phyloP scores from a whole-genome alignment of 805 yeast species.

The Sugiyamaella valdiviana region DNA sequence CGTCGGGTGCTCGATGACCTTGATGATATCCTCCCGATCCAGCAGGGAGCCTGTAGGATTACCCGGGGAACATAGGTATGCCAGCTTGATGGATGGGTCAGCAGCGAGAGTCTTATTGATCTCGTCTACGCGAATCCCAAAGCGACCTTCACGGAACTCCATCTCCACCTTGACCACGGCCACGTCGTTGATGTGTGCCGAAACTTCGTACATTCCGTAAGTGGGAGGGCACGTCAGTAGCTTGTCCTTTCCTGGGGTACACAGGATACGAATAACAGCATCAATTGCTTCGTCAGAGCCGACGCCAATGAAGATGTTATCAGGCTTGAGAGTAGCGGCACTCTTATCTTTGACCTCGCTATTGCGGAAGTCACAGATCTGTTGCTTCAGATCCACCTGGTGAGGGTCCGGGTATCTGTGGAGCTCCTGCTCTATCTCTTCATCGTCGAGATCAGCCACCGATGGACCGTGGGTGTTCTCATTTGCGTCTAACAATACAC shows the following conservation, averaged over 20 bases:
- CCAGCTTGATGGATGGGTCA: constrained; percentile 63
- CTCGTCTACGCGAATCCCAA: constrained; percentile 53
- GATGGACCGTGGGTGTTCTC: constrained; percentile 94
- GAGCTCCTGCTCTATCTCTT: constrained; percentile 51
- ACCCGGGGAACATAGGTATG: constrained; percentile 91
- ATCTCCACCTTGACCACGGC: constrained; percentile 70
- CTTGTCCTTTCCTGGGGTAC: constrained; percentile 78
- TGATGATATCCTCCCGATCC: constrained; percentile 42
- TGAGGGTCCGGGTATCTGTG: constrained; percentile 98
- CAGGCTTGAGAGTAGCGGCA: constrained; percentile 41
- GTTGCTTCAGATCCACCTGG: constrained; percentile 67
- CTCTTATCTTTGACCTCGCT: constrained; percentile 19
- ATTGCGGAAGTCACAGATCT: constrained; percentile 68
- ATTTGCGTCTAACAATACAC: constrained; percentile 87
- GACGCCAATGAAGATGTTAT: constrained; percentile 85
- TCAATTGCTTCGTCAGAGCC: constrained; percentile 97
- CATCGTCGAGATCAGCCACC: constrained; percentile 37
- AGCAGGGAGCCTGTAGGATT: constrained; percentile 83
- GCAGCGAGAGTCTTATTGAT: constrained; percentile 45
- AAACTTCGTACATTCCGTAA: constrained; percentile 92
- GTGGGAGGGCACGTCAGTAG: constrained; percentile 89
- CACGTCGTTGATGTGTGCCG: constrained; percentile 86
- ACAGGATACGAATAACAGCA: constrained; percentile 73
- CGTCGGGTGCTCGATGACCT: constrained; percentile 39
- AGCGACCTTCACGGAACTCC: constrained; percentile 42